Conservation (phyloP, 306 rosid species). For the Prinsepia uniflora region DNA sequence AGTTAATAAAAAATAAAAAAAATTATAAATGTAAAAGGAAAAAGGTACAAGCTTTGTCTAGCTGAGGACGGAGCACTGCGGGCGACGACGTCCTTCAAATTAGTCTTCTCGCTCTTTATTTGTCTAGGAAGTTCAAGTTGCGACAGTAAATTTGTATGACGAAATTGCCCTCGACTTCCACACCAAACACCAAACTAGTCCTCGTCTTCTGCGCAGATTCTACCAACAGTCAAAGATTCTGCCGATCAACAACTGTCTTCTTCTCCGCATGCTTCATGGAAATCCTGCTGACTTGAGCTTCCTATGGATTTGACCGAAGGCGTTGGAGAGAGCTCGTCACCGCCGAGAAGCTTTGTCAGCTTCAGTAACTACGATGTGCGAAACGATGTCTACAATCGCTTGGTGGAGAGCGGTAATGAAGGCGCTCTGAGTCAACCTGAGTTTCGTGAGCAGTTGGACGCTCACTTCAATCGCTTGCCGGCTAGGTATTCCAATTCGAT, state of each 20-base stretch:
- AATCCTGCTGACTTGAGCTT: constrained; percentile 8
- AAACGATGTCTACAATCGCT: constrained; percentile 73
- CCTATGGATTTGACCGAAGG: constrained; percentile 88
- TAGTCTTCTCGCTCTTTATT: background rate
- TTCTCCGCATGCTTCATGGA: constrained; percentile 23
- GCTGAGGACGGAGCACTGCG: background rate
- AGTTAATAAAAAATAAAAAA: no score
- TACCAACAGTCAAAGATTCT: constrained; percentile 37
- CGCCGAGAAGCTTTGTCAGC: constrained; percentile 65
- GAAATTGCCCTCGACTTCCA: constrained; percentile 27
- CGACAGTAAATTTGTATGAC: constrained; percentile 8
- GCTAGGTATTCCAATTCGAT: constrained; percentile 50
- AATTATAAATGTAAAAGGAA: background rate
- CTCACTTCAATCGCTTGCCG: constrained; percentile 96
- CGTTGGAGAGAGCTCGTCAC: constrained; percentile 96
- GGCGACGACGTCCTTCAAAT: background rate
- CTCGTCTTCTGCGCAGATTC: constrained; percentile 26
- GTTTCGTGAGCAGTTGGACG: constrained; percentile 73
- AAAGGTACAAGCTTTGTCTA: background rate
- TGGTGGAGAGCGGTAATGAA: constrained; percentile 59
- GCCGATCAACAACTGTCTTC: constrained; percentile 23
- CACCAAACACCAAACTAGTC: constrained; percentile 14
- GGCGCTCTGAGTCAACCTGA: constrained; percentile 62
- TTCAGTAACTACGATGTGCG: constrained; percentile 63
- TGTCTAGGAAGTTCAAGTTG: background rate